Conservation (phyloP, 352 stramenopile species). For the Aphanomyces astaci region DNA sequence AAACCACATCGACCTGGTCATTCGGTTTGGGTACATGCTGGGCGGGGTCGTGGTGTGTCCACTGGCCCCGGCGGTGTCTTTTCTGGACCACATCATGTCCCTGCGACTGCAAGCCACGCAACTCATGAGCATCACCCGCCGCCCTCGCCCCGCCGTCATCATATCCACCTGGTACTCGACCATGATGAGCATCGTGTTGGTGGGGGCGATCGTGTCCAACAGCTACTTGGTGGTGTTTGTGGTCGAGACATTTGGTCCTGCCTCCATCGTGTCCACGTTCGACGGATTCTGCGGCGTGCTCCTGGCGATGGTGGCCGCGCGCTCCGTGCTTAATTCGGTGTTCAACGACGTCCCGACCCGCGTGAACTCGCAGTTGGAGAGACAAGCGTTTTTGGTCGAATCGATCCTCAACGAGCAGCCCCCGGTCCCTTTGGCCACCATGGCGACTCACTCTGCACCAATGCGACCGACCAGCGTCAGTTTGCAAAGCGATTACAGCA, state of each 20-base stretch:
- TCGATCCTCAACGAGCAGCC: slow-evolving; percentile 16
- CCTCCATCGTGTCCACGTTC: slow-evolving; percentile 28
- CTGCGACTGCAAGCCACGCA: slow-evolving; percentile 86
- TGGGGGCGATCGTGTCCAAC: slow-evolving; percentile 89
- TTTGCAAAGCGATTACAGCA: not conserved
- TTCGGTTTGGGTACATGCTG: slow-evolving; percentile 84
- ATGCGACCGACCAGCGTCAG: not conserved
- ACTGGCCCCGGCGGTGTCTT: slow-evolving; percentile 85
- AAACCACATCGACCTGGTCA: slow-evolving; percentile 27
- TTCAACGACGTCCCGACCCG: slow-evolving; percentile 70
- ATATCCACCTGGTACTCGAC: slow-evolving; percentile 7
- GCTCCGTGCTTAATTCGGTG: slow-evolving; percentile 61
- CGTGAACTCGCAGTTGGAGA: slow-evolving; percentile 62
- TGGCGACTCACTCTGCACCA: not conserved
- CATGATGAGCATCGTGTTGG: slow-evolving; percentile 83
- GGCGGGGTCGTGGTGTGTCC: slow-evolving; percentile 91
- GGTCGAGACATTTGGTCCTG: slow-evolving; percentile 24
- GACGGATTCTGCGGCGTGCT: slow-evolving; percentile 80
- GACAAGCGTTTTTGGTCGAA: slow-evolving; percentile 50
- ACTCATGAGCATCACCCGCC: slow-evolving; percentile 68
- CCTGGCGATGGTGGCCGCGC: slow-evolving; percentile 73
- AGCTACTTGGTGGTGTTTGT: slow-evolving; percentile 90
- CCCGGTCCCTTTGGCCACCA: not conserved
- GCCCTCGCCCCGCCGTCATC: slow-evolving; percentile 43
- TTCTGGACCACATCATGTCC: slow-evolving; percentile 90